phyloP scores from a whole-genome alignment of 306 rosid species.

The Malus orientalis region DNA sequence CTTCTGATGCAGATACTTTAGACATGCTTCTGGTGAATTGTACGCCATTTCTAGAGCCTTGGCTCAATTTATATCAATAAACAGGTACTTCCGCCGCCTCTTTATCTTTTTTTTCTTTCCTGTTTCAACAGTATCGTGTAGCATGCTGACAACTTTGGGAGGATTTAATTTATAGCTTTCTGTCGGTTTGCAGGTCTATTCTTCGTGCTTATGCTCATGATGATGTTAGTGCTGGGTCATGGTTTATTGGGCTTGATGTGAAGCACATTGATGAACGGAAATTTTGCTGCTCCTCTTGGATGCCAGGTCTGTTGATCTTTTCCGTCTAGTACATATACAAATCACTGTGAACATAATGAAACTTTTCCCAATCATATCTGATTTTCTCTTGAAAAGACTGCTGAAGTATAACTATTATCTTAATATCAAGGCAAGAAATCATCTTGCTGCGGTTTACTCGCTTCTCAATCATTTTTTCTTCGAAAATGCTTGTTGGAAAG shows the following conservation, averaged over 20 bases:
- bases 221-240: conserved; percentile 61
- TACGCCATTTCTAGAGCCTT: conserved; percentile 56
- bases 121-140: conserved; percentile 8
- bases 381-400: too few relatives aligned
- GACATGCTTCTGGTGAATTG: conserved; percentile 53
- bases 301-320: conserved; percentile 39
- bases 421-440: background rate
- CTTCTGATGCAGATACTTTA: conserved; percentile 49
- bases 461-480: too few relatives aligned
- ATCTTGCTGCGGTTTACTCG: background rate
- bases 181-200: conserved; percentile 34
- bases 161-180: conserved; percentile 12
- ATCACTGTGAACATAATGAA: background rate
- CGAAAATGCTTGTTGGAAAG: too few relatives aligned
- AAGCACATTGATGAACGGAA: conserved; percentile 40
- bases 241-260: conserved; percentile 74
- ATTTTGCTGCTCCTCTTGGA: conserved; percentile 60
- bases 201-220: conserved; percentile 65
- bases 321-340: background rate
- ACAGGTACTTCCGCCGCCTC: conserved; percentile 30
- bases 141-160: background rate
- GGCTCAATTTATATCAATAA: conserved; percentile 59
- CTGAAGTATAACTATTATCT: background rate
- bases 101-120: background rate
- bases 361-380: background rate